Evolutionary conservation across 495 filamentous ascomycete species (phyloP), one percentile per base, ranked within the genome.

Genomic region (Daldinia decipiens): DNA sequence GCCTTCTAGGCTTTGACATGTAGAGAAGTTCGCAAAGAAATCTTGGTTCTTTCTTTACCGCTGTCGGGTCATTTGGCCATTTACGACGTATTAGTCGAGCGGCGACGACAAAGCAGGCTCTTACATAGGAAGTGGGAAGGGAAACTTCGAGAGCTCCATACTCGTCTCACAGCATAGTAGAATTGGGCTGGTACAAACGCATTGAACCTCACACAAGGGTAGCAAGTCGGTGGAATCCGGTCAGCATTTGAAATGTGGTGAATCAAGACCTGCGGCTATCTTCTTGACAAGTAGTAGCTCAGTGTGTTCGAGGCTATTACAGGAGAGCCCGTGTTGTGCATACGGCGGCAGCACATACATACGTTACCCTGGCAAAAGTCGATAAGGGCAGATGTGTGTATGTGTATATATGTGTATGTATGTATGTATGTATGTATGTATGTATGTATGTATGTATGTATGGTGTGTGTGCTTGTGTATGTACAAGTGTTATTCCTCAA

Each of bases 251-350:
- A 45, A 13, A 69, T 64, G 36, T 56, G 12, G 50, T 66, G 19
- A 47, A 12, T 47, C 9, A 19, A 47, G 43, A 47, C 43, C 19
- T 24, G 17, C 7, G 19, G 9, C 43, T 21, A 47, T 47, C 43
- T 47, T 47, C 19, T 64, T 60, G 34, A 47, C 3, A 69, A 59
- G 45, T 45, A 31, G 45, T 66, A 52, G 29, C 24, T 11, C 11
- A 27, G 24, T 52, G 26, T 31, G 27, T 45, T 71, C 53, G 50
- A 57, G 63, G 58, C 29, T 21, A 54, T 58, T 62, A 66, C 39
- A 65, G 57, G 32, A 56, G 60, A 65, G 54, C 21, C 68, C 45
- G 54, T 59, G 59, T 32, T 68, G 53, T 72, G 55, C 54, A 61
- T 61, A 67, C 47, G 57, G 53, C 53, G 24, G 31, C 17, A 21